phyloP scores from a whole-genome alignment of 1,284 basidiomycete genomes.

The Ustilago trichophora region DNA sequence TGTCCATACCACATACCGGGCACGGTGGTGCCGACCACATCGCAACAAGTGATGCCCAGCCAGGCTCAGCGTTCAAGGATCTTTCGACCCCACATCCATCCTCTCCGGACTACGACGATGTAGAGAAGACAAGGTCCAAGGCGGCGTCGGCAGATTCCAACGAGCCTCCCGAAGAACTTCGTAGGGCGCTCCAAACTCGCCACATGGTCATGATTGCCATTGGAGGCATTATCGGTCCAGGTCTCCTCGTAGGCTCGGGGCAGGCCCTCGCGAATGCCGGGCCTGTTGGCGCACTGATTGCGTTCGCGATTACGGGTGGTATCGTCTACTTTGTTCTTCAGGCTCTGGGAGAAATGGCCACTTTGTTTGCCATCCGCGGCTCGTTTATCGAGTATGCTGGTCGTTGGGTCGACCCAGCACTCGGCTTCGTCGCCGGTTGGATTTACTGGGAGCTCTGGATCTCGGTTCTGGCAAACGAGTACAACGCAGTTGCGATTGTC shows the following conservation, averaged over 20 bases:
- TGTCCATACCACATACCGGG: constrained; percentile 7
- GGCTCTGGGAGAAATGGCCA: constrained; percentile 48
- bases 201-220: constrained; percentile 58
- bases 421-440: constrained; percentile 73
- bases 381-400: constrained; percentile 82
- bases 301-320: constrained; percentile 44
- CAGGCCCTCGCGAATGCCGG: constrained; percentile 45
- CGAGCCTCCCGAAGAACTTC: constrained; percentile 26
- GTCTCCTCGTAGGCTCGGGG: constrained; percentile 50
- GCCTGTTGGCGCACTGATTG: constrained; percentile 47
- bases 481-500: constrained; percentile 45
- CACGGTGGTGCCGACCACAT: constrained; percentile 10
- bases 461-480: constrained; percentile 44
- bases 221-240: constrained; percentile 58
- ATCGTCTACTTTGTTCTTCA: constrained; percentile 53
- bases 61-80: constrained; percentile 17
- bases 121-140: constrained; percentile 12
- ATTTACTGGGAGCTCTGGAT: constrained; percentile 50
- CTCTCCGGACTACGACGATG: constrained; percentile 17
- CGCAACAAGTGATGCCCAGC: not conserved
- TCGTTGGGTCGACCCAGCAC: constrained; percentile 79
- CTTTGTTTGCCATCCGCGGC: constrained; percentile 72
- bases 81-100: constrained; percentile 5
- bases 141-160: not conserved
- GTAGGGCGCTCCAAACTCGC: constrained; percentile 43